These are phyloP conservation scores for Chiua sp. DNA, from an alignment of 1,284 basidiomycete genomes.

Conservation along the genomic window DNA sequence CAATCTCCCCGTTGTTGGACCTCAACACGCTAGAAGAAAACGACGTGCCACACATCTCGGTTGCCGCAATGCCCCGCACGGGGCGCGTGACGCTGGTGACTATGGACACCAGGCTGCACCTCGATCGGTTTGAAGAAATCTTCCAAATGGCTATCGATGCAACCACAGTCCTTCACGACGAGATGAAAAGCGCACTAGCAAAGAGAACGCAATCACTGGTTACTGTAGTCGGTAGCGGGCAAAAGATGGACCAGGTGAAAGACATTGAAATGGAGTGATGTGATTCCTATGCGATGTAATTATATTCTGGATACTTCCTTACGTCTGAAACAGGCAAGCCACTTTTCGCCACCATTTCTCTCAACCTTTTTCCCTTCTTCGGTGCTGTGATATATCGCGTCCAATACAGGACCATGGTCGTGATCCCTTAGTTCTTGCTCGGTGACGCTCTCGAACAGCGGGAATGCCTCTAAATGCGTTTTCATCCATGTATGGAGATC, in stretches of 20 bases:
- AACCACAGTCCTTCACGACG: slow-evolving; percentile 77
- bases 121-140: slow-evolving; percentile 92
- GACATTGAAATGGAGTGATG: slow-evolving; percentile 38
- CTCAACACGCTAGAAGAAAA: slow-evolving; percentile 89
- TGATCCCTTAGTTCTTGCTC: slow-evolving; percentile 77
- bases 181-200: slow-evolving; percentile 83
- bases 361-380: slow-evolving; percentile 99
- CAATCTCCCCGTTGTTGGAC: slow-evolving; percentile 83
- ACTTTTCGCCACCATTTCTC: slow-evolving; percentile 90
- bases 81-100: slow-evolving; percentile 87
- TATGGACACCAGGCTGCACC: slow-evolving; percentile 94
- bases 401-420: slow-evolving; percentile 77
- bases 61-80: slow-evolving; percentile 87
- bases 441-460: slow-evolving; percentile 83
- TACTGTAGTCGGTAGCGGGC: slow-evolving; percentile 45
- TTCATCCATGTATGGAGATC: slow-evolving; percentile 98
- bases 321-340: slow-evolving; percentile 82
- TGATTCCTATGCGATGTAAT: slow-evolving; percentile 4
- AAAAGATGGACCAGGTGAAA: slow-evolving; percentile 29
- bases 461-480: slow-evolving; percentile 83
- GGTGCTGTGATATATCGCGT: slow-evolving; percentile 85
- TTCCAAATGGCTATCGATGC: slow-evolving; percentile 82
- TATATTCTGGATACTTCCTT: slow-evolving; percentile 44
- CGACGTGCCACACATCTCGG: slow-evolving; percentile 87
- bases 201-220: slow-evolving; percentile 69